Percentiles rank a stretch among this genome's conserved stretches.
phyloP scores from a whole-genome alignment of 2,329 filamentous ascomycete species.

The Neofusicoccum umdonicola region DNA sequence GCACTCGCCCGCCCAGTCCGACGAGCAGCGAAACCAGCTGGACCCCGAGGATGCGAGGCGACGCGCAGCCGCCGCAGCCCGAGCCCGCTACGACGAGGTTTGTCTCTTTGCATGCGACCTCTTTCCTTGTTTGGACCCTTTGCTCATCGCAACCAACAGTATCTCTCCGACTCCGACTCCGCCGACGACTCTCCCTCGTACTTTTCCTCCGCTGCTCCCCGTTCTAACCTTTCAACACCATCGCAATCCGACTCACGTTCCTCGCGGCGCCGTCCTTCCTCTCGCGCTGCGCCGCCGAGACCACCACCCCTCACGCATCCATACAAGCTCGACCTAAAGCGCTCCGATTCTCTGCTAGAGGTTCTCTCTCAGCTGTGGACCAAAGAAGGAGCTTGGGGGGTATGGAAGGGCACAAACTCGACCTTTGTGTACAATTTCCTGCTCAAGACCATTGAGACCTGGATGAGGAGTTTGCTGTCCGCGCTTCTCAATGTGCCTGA shows the following conservation, averaged over 20 bases:
- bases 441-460: slow-evolving; percentile 83
- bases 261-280: slow-evolving; percentile 27
- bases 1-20: slow-evolving; percentile 47
- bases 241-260: slow-evolving; percentile 38
- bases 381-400: slow-evolving; percentile 83
- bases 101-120: slow-evolving; percentile 13
- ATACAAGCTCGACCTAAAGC: slow-evolving; percentile 69
- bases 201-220: slow-evolving; percentile 71
- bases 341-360: slow-evolving; percentile 78
- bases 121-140: slow-evolving; percentile 9
- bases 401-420: slow-evolving; percentile 91
- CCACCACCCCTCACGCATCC: slow-evolving; percentile 37
- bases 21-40: slow-evolving; percentile 19
- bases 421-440: slow-evolving; percentile 90
- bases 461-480: slow-evolving; percentile 85
- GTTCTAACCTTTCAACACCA: slow-evolving; percentile 30
- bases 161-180: slow-evolving; percentile 64
- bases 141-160: slow-evolving; percentile 21
- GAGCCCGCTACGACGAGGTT: slow-evolving; percentile 36
- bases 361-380: slow-evolving; percentile 85
- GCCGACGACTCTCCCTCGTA: slow-evolving; percentile 74
- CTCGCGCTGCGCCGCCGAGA: slow-evolving; percentile 10
- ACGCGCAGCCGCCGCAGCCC: slow-evolving; percentile 30
- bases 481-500: slow-evolving; percentile 90
- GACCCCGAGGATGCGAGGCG: slow-evolving; percentile 23